Base-by-base conservation (phyloP, 1,284 basidiomycete genomes). In the Boletellus sp. region DNA sequence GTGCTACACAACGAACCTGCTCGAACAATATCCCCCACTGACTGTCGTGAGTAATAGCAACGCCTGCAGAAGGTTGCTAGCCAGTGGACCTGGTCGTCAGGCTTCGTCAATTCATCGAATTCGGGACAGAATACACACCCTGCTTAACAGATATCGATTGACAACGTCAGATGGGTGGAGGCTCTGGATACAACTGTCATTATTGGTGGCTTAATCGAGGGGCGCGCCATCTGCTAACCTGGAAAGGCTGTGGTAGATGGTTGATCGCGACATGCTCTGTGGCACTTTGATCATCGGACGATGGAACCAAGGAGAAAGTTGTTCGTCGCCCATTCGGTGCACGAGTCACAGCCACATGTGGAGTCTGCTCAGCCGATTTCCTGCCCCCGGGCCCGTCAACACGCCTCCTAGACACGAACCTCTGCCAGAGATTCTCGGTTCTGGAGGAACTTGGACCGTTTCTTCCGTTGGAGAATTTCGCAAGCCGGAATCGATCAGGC, bases 111-210 rank as follows among this genome's bases (percentile, higher is more conserved):
- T 19, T 13, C 17, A 22, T 22, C 11, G 23, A 36, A 9, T 8
- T 10, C 8, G n/a, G n/a, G n/a, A n/a, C 3, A 5, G 29, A 17
- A 14, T 9, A 33, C 50, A 11, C 1, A 56, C 53, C 32, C 47
- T 52, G 19, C 13, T 32, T 0, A 55, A n/a, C n/a, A 55, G 27
- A 37, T 52, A 57, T 26, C 43, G 40, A n/a, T 57, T 55, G 30
- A 55, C 14, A 9, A 43, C 6, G 5, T 55, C 53, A 9, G 53
- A 41, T 2, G 51, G 54, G n/a, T 55, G 54, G 27, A 44, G 5
- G 16, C 34, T 40, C 49, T 50, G 17, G 4, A 23, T 33, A 17
- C 21, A 2, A 17, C 7, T 19, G 23, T 50, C 29, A 53, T 19
- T 14, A 48, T 32, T 7, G 13, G 10, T 14, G n/a, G n/a, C n/a